Evolutionary conservation across 768 basidiomycete genomes (phyloP), one percentile per base, ranked within the genome.

Genomic region (Dioszegia hungarica): DNA sequence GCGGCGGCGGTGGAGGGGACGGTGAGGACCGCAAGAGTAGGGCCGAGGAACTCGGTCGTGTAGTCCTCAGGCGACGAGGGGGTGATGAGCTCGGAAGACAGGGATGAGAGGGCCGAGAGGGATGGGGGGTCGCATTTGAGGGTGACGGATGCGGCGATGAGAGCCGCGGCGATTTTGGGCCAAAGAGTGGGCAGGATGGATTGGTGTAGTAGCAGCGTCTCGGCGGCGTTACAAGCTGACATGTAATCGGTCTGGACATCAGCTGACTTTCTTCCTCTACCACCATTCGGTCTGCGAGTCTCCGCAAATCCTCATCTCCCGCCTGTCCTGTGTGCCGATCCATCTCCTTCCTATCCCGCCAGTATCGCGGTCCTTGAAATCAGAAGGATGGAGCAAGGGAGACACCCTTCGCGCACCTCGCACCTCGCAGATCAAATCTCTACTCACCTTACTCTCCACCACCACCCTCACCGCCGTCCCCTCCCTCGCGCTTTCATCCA

Each of bases 181-280:
- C 94, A 99, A 33, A 91, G 68, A 0, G 85, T 86, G 15, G 79
- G 51, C 24, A 97, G 76, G 2, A 90, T 75, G 6, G 82, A 82
- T 59, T 83, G 80, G 76, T 99, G 93, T 4, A 99, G 78, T 46
- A 99, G 80, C 28, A 98, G 81, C 0, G 88, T 95, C 75, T 99
- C 95, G 9, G 81, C 85, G 0, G 95, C 80, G 72, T 99, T 99
- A 77, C 95, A 99, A 0, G 93, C 95, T 15, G 95, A 89, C 29
- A 93, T 90, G 75, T 98, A 99, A 75, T 92, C 85, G 34, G 82
- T 85, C 94, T 98, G 71, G 20, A 17, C 2, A 25, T 28, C 25
- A 50, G 40, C 25, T 3, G 27, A 12, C n/a, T n/a, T n/a, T n/a
- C n/a, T n/a, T n/a, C n/a, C n/a, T n/a, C n/a, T n/a, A n/a, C n/a